Base-by-base conservation (phyloP, 208 protist species). In the Strigomonas culicis region DNA sequence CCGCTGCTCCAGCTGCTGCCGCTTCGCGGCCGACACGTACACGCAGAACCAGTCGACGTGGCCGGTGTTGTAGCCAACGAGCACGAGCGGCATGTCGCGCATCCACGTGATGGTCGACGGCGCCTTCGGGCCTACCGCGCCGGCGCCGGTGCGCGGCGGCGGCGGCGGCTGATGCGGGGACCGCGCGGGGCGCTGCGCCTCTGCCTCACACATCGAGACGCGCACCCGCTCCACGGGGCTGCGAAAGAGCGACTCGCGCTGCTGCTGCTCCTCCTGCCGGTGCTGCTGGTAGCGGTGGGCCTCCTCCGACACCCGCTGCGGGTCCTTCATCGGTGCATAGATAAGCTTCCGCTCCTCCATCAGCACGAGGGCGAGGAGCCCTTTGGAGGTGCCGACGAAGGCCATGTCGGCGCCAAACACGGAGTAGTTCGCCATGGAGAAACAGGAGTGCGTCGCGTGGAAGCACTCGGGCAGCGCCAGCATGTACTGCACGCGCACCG, bases 31-130 rank as follows among this genome's bases (percentile, higher is more conserved):
- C 15, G 70, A 74, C n/a, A 82, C 63, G 46, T 66, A 74, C 6
- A 94, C 80, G 31, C 76, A 56, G 72, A 88, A 95, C 89, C 89
- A 95, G 64, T 92, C 82, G 36, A 91, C 74, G 0, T 68, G 49
- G 2, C 89, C 86, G 0, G 66, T 79, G 46, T 59, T 73, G 66
- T 87, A 87, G 24, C 89, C 89, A 1, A 95, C 89, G 44, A 92
- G 72, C 17, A 95, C 79, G n/a, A 95, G 57, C 13, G 85, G 79
- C 63, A 78, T 77, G 60, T 91, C 76, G 6, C 84, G 80, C 79
- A 95, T 84, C 84, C 89, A 95, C 19, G 86, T 95, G 47, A 95
- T 86, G 13, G 89, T 95, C n/a, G 78, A 79, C 32, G 80, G 34
- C 34, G 34, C 34, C 34, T 39, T 10, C 10, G 34, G 34, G 34